Evolutionary conservation across 2,329 filamentous ascomycete genomes (phyloP).

Genomic region (Epichloe coenophiala): DNA sequence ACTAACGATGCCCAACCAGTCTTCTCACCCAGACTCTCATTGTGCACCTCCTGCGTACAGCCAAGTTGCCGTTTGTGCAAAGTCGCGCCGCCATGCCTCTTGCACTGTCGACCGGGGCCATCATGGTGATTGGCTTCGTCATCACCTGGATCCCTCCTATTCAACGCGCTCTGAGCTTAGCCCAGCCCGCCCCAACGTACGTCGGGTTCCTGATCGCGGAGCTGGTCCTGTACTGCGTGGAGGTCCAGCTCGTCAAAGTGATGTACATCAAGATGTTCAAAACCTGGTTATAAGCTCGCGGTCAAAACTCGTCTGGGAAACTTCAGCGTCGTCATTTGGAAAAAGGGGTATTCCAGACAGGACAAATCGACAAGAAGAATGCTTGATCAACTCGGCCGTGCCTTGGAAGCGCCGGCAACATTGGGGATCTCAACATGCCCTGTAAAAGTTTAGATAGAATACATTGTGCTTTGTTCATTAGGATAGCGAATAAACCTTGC

Average conservation of each 20-base stretch:
- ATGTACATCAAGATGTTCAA: constrained; percentile 14
- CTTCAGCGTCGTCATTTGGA: too few relatives aligned
- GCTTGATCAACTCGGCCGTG: neutral
- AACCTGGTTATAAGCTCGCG: constrained; percentile 10
- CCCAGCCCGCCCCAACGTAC: constrained; percentile 9
- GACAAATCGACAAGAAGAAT: neutral
- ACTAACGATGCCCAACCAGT: neutral
- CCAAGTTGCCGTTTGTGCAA: constrained; percentile 14
- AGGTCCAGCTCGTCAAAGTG: constrained; percentile 16
- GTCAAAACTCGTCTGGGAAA: too few relatives aligned
- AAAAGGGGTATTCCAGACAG: neutral
- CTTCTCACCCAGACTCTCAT: constrained; percentile 17
- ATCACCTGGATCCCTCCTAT: constrained; percentile 14
- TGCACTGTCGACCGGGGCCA: constrained; percentile 11
- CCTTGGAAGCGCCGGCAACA: neutral
- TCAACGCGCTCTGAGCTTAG: constrained; percentile 10
- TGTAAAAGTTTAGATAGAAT: neutral
- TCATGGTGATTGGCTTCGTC: constrained; percentile 14
- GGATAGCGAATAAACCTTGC: too few relatives aligned
- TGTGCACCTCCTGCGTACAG: constrained; percentile 15
- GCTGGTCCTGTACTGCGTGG: constrained; percentile 12
- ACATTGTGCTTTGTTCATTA: too few relatives aligned
- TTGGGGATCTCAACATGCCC: neutral
- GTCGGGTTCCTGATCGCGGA: constrained; percentile 13
- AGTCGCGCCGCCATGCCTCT: constrained; percentile 11